Percentiles rank a stretch among this genome's conserved stretches.
These are phyloP conservation scores for Trichoderma pleuroti DNA, from an alignment of 2,329 filamentous ascomycete genomes.

Conservation along the genomic window DNA sequence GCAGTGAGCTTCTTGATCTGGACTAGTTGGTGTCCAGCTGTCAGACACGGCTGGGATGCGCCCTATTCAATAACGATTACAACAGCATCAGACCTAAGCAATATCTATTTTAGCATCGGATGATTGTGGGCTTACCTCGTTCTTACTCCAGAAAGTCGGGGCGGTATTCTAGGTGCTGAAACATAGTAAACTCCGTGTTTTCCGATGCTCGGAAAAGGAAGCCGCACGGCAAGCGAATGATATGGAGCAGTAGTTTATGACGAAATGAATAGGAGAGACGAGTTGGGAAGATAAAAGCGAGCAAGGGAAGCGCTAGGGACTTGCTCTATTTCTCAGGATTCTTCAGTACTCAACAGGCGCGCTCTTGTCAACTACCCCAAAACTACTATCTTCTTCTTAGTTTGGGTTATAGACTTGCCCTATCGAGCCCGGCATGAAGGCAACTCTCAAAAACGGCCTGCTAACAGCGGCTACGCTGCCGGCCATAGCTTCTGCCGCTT, in stretches of 20 bases:
- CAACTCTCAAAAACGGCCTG: neutral
- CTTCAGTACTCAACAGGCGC: neutral
- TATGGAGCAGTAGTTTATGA: neutral
- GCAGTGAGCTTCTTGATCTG: conserved; percentile 8
- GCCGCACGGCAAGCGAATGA: neutral
- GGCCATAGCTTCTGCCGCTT: conserved; percentile 11
- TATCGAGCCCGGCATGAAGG: neutral
- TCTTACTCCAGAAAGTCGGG: neutral
- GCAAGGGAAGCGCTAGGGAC: neutral
- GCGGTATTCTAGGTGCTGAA: neutral
- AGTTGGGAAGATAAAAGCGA: conserved; percentile 1
- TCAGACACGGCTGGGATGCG: neutral
- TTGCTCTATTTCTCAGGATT: neutral
- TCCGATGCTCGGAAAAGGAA: neutral
- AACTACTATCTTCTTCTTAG: neutral
- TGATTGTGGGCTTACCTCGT: conserved; percentile 6
- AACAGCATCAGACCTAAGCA: conserved; percentile 1
- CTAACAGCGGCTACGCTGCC: conserved; percentile 6
- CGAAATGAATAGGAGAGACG: neutral
- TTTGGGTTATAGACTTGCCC: neutral
- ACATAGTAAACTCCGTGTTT: neutral
- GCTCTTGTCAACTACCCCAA: neutral
- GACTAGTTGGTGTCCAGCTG: conserved; percentile 6
- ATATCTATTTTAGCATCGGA: conserved; percentile 5
- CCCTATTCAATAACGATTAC: neutral